Percentiles rank a stretch among this genome's conserved stretches.
phyloP scores from a whole-genome alignment of 176 grass and related monocot genomes.

The Hsuehochloa calcarea region DNA sequence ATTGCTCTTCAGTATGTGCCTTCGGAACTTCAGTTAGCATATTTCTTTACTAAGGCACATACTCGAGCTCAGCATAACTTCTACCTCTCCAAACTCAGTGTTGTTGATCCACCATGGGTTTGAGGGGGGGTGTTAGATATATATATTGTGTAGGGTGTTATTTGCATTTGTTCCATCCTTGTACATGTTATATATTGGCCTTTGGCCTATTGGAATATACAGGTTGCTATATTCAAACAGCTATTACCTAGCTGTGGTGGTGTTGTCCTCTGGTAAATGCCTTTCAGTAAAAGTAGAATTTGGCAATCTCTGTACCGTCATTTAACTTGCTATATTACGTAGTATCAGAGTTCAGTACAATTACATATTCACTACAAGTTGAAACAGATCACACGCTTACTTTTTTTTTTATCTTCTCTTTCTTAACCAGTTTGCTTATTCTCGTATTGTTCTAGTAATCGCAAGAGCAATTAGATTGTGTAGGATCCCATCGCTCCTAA shows the following conservation, averaged over 20 bases:
- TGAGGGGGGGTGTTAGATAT: no score
- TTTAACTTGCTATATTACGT: not conserved
- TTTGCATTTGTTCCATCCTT: no score
- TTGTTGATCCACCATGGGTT: no score
- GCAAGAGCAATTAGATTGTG: not conserved
- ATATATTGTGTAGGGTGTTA: no score
- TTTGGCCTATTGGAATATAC: no score
- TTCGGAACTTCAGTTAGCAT: no score
- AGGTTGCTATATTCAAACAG: no score
- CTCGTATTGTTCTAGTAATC: slow-evolving; percentile 9
- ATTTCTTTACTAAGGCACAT: no score
- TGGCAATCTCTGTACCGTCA: not conserved
- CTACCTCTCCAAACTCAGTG: no score
- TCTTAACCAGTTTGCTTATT: slow-evolving; percentile 23
- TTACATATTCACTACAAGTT: not conserved
- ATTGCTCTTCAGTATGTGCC: no score
- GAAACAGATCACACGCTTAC: not conserved
- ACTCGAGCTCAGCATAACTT: no score
- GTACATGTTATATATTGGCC: no score
- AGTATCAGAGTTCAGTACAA: slow-evolving; percentile 7
- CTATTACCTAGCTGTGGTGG: not conserved
- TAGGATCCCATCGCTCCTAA: not conserved
- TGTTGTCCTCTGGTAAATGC: not conserved
- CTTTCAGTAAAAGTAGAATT: not conserved
- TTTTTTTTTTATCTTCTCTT: slow-evolving; percentile 37